Conservation (phyloP, 345 rosid species). For the Sapria himalayana region DNA sequence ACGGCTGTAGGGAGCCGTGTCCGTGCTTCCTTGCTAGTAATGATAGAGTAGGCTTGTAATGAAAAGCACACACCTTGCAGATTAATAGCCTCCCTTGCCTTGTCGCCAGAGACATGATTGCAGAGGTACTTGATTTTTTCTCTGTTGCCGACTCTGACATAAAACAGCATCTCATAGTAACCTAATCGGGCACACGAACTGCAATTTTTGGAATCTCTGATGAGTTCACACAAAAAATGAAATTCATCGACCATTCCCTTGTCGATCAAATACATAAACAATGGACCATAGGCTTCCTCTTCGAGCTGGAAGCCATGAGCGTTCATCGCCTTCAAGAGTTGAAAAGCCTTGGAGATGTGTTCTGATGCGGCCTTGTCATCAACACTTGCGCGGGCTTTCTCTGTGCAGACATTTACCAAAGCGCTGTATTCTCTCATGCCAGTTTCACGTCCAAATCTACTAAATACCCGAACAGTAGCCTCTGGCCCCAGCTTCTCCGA, state of each 20-base stretch:
- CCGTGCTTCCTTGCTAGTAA: no score
- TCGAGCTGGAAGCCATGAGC: conserved; percentile 41
- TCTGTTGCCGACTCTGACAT: conserved; percentile 22
- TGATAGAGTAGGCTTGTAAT: not conserved
- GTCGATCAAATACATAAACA: conserved; percentile 41
- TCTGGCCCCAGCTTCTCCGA: conserved; percentile 33
- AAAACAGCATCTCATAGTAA: conserved; percentile 74
- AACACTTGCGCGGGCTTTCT: conserved; percentile 25
- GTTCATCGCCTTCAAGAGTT: conserved; percentile 31
- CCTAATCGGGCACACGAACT: conserved; percentile 27
- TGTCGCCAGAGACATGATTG: conserved; percentile 10
- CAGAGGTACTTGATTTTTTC: conserved; percentile 44
- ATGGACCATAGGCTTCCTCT: conserved; percentile 43
- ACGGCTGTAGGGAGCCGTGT: no score
- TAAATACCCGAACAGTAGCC: conserved; percentile 19
- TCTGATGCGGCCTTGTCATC: conserved; percentile 24
- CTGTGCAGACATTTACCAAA: conserved; percentile 24
- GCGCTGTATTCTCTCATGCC: conserved; percentile 49
- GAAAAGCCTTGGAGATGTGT: conserved; percentile 21
- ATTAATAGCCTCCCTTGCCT: conserved; percentile 10
- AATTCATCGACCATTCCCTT: conserved; percentile 56
- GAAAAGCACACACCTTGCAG: conserved; percentile 24
- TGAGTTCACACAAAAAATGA: conserved; percentile 13
- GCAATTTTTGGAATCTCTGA: conserved; percentile 22
- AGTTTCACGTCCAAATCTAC: conserved; percentile 36